Evolutionary conservation across 2,329 filamentous ascomycete genomes (phyloP).

Genomic region (Ascochyta clinopodiicola): DNA sequence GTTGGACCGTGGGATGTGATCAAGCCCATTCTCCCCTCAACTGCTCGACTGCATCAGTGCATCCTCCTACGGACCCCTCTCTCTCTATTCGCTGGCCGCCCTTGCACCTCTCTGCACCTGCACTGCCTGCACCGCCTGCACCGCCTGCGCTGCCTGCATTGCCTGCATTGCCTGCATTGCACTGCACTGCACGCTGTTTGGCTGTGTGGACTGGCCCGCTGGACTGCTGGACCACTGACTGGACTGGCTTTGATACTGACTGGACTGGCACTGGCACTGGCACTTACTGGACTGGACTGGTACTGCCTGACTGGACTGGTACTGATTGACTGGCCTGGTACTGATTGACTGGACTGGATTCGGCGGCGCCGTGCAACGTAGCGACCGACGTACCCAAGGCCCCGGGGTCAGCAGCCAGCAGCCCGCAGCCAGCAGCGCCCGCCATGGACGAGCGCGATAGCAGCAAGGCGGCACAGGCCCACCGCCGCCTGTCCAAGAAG

Average conservation of each 20-base stretch:
- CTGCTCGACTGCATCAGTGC: background rate
- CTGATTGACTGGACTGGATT: too few relatives aligned
- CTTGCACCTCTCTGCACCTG: conserved; percentile 5
- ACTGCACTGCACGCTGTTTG: too few relatives aligned
- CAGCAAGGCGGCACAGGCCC: conserved; percentile 21
- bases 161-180: too few relatives aligned
- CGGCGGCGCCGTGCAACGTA: too few relatives aligned
- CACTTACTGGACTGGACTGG: too few relatives aligned
- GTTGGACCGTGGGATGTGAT: background rate
- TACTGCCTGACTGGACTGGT: too few relatives aligned
- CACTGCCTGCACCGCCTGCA: background rate
- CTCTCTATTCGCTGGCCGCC: conserved; percentile 3
- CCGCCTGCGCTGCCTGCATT: too few relatives aligned
- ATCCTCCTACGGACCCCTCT: background rate
- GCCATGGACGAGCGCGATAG: conserved; percentile 25
- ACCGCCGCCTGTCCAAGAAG: conserved; percentile 24
- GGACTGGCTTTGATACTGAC: too few relatives aligned
- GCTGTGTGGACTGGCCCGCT: too few relatives aligned
- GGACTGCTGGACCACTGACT: too few relatives aligned
- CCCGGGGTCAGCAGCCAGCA: background rate
- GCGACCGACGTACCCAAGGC: background rate
- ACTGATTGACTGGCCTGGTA: too few relatives aligned
- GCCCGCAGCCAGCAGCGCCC: background rate
- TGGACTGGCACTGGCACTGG: too few relatives aligned
- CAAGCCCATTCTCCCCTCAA: background rate